Conservation (phyloP, 2,329 filamentous ascomycete species). For the Exophiala lecanii-corni region DNA sequence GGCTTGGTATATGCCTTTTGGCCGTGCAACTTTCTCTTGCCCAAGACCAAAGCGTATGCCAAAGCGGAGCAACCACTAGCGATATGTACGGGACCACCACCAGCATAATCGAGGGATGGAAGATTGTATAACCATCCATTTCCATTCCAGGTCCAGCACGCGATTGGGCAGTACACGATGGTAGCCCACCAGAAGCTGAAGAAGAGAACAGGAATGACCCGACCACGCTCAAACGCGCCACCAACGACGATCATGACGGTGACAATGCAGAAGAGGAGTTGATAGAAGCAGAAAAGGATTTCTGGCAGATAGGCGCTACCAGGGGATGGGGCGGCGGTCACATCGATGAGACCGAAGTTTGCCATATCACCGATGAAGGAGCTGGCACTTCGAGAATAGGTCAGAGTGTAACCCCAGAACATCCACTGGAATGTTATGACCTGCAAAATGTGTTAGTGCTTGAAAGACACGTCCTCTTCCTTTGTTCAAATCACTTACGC, state of each 20-base stretch:
- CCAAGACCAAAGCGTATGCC: conserved; percentile 68
- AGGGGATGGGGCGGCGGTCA: conserved; percentile 55
- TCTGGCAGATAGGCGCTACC: conserved; percentile 55
- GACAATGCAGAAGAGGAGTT: conserved; percentile 55
- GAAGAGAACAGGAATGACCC: conserved; percentile 58
- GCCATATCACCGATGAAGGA: conserved; percentile 59
- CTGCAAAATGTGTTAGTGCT: no score
- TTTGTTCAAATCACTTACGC: conserved; percentile 33
- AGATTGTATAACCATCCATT: conserved; percentile 67
- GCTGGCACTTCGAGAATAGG: conserved; percentile 56
- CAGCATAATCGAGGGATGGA: conserved; percentile 68
- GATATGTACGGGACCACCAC: conserved; percentile 70
- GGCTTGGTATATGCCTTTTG: conserved; percentile 51
- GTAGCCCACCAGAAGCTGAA: conserved; percentile 69
- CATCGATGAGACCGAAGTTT: conserved; percentile 58
- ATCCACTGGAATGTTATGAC: conserved; percentile 47
- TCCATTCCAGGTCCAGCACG: conserved; percentile 72
- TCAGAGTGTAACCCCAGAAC: conserved; percentile 61
- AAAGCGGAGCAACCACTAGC: conserved; percentile 66
- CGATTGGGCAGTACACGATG: conserved; percentile 57
- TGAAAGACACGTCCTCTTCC: no score
- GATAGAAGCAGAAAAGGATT: conserved; percentile 62
- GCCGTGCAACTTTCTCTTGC: conserved; percentile 57
- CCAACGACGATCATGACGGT: conserved; percentile 59
- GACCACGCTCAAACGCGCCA: conserved; percentile 58